Conservation (phyloP, 768 basidiomycete species). For the Suillus placidus region DNA sequence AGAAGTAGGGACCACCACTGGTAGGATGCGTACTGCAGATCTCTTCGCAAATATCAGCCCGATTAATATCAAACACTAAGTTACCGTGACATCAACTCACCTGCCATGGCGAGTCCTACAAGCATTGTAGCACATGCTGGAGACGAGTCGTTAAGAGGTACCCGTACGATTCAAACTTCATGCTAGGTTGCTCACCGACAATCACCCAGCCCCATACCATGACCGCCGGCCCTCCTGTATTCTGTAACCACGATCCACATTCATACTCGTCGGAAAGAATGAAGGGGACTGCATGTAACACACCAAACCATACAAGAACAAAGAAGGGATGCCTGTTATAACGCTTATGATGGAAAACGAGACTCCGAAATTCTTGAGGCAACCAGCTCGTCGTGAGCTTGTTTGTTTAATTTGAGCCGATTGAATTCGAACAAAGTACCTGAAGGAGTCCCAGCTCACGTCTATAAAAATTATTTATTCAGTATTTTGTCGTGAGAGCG, state of each 20-base stretch:
- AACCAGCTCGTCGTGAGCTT: neutral
- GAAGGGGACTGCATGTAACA: conserved; percentile 24
- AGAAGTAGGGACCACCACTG: conserved; percentile 76
- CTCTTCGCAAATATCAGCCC: conserved; percentile 25
- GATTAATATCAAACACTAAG: neutral
- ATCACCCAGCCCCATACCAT: conserved; percentile 80
- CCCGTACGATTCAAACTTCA: neutral
- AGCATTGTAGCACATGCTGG: conserved; percentile 68
- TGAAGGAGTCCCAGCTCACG: conserved; percentile 66
- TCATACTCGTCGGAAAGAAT: neutral
- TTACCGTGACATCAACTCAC: conserved; percentile 33
- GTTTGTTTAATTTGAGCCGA: neutral
- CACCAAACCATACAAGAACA: conserved; percentile 71
- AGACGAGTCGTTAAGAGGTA: neutral
- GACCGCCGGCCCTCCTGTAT: conserved; percentile 73
- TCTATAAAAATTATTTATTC: conserved; percentile 23
- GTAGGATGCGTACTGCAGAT: conserved; percentile 67
- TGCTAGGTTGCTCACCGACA: conserved; percentile 46
- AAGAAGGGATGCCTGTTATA: conserved; percentile 70
- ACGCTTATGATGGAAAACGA: conserved; percentile 79
- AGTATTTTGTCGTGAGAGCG: neutral
- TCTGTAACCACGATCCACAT: conserved; percentile 39
- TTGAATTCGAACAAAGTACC: conserved; percentile 37
- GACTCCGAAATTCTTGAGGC: conserved; percentile 65
- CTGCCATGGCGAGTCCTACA: conserved; percentile 78